phyloP scores from a whole-genome alignment of 1,139 yeast species.

The Lodderomyces pseudojiufengensis region DNA sequence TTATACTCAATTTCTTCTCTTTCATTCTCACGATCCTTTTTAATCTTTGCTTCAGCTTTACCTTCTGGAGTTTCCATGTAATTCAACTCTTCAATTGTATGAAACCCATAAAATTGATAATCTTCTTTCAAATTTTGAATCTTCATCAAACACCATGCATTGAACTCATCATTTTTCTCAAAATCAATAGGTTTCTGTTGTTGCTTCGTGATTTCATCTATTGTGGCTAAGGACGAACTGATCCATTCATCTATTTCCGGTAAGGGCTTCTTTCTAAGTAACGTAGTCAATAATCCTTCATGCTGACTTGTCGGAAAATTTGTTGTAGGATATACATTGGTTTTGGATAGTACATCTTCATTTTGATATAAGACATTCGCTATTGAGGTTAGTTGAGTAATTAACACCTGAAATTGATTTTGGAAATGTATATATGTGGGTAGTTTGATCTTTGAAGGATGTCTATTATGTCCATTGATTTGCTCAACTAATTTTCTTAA shows the following conservation, averaged over 20 bases:
- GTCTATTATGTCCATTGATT: slow-evolving; percentile 37
- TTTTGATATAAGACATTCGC: slow-evolving; percentile 64
- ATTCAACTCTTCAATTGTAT: slow-evolving; percentile 47
- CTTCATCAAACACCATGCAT: slow-evolving; percentile 58
- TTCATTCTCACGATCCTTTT: slow-evolving; percentile 25
- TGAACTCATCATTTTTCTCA: slow-evolving; percentile 49
- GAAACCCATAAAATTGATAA: slow-evolving; percentile 60
- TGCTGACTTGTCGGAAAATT: slow-evolving; percentile 82
- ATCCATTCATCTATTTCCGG: slow-evolving; percentile 94
- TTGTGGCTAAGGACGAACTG: slow-evolving; percentile 45
- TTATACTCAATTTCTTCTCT: slow-evolving; percentile 26
- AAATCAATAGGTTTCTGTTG: slow-evolving; percentile 15
- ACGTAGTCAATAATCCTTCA: slow-evolving; percentile 75
- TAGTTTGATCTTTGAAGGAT: slow-evolving; percentile 34
- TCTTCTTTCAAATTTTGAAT: slow-evolving; percentile 52
- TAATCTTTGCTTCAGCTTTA: slow-evolving; percentile 26
- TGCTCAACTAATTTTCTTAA: slow-evolving; percentile 43
- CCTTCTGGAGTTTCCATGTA: slow-evolving; percentile 40
- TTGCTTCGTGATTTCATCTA: slow-evolving; percentile 24
- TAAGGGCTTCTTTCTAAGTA: slow-evolving; percentile 77
- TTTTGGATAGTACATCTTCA: slow-evolving; percentile 53
- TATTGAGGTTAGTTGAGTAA: slow-evolving; percentile 76
- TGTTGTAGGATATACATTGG: slow-evolving; percentile 81
- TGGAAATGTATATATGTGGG: slow-evolving; percentile 52
- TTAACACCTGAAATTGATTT: slow-evolving; percentile 75